A percentile compares a stretch with the other conserved stretches of the same genome.
Conservation (phyloP, 345 rosid species). For the Ceriops decandra region DNA sequence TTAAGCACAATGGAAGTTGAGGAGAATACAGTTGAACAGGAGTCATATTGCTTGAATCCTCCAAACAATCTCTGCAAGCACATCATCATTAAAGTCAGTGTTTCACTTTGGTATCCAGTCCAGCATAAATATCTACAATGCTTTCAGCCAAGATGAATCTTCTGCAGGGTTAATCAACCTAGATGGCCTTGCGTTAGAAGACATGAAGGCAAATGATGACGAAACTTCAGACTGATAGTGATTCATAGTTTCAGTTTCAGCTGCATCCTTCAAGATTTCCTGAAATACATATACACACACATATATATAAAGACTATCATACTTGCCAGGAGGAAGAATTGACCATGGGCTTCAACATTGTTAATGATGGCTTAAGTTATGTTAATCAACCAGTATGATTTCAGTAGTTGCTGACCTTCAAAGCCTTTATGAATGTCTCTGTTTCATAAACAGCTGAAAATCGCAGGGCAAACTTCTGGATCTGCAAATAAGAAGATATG, state of each 20-base stretch:
- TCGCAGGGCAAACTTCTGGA: constrained; percentile 76
- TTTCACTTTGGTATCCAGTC: background rate
- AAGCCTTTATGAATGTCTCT: constrained; percentile 43
- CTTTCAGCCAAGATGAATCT: constrained; percentile 1
- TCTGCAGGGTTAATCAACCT: constrained; percentile 33
- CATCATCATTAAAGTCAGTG: constrained; percentile 10
- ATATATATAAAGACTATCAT: constrained; percentile 1
- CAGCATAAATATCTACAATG: background rate
- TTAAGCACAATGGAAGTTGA: constrained; percentile 32
- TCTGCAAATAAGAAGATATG: constrained; percentile 41
- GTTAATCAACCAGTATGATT: background rate
- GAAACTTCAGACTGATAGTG: constrained; percentile 46
- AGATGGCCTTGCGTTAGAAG: constrained; percentile 24
- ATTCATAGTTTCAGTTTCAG: constrained; percentile 32
- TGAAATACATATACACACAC: constrained; percentile 9
- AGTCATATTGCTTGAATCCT: constrained; percentile 25
- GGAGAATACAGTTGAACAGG: constrained; percentile 29
- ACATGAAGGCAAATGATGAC: constrained; percentile 41
- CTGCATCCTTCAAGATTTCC: constrained; percentile 40
- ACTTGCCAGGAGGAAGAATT: constrained; percentile 7
- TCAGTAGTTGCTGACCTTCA: constrained; percentile 41
- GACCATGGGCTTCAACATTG: background rate
- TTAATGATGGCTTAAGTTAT: background rate
- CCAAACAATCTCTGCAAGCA: constrained; percentile 41
- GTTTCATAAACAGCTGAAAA: constrained; percentile 54